Percentiles rank a stretch among this genome's conserved stretches.
Evolutionary conservation across 805 yeast genomes (phyloP).

Genomic region (Nakazawaea ishiwadae): DNA sequence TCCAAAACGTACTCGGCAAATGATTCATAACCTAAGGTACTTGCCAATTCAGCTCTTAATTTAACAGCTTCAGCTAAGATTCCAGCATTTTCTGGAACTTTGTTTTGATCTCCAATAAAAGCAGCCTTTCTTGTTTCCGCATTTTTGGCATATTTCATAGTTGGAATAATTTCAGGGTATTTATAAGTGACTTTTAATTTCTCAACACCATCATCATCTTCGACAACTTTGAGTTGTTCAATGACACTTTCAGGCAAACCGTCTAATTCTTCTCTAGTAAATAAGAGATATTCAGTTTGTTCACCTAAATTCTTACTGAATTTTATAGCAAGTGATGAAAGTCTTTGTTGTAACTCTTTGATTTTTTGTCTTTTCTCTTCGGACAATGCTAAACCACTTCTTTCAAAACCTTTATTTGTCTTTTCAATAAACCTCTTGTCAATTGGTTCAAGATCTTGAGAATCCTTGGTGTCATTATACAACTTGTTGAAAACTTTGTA

Average conservation of each 20-base stretch:
- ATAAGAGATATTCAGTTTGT: slow-evolving; percentile 55
- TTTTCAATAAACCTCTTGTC: slow-evolving; percentile 54
- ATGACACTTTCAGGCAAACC: slow-evolving; percentile 71
- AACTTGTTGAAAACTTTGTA: slow-evolving; percentile 54
- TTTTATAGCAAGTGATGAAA: slow-evolving; percentile 51
- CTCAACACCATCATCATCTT: slow-evolving; percentile 36
- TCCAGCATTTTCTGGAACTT: slow-evolving; percentile 59
- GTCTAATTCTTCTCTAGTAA: slow-evolving; percentile 59
- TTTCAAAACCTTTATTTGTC: slow-evolving; percentile 47
- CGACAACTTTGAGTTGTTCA: slow-evolving; percentile 48
- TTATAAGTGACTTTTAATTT: slow-evolving; percentile 65
- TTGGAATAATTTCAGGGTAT: slow-evolving; percentile 76
- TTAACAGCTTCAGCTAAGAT: slow-evolving; percentile 56
- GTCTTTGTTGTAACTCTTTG: slow-evolving; percentile 51
- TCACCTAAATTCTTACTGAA: slow-evolving; percentile 68
- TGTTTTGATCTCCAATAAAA: slow-evolving; percentile 62
- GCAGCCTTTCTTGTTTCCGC: slow-evolving; percentile 65
- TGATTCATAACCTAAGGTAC: slow-evolving; percentile 58
- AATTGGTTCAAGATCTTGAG: slow-evolving; percentile 41
- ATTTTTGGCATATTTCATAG: slow-evolving; percentile 63
- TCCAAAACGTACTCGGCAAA: slow-evolving; percentile 72
- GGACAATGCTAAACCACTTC: slow-evolving; percentile 67
- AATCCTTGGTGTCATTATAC: slow-evolving; percentile 32
- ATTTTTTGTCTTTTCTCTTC: slow-evolving; percentile 50
- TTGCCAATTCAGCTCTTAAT: slow-evolving; percentile 58